Base-by-base conservation (phyloP, 2,329 filamentous ascomycete genomes). In the Aspergillus viridinutans region DNA sequence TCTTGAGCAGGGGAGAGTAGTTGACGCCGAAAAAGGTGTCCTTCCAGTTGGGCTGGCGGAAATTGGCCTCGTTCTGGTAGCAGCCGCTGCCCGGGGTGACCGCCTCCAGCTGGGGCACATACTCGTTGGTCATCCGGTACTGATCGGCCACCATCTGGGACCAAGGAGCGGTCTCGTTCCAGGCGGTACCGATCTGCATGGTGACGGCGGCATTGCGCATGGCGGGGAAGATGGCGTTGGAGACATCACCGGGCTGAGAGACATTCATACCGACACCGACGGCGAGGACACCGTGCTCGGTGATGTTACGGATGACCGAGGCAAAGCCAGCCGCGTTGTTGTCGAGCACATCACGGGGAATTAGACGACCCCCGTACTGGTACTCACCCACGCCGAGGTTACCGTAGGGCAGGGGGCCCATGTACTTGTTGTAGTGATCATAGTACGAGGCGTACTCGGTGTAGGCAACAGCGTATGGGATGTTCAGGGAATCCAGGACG, bases 41-140 rank as follows among this genome's bases (percentile, higher is more conserved):
- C 63, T 77, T 67, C 64, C 71, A 78, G 59, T 76, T 65, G 2
- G 70, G 71, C 63, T 79, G 73, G 43, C 69, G 69, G 62, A 73
- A 74, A 54, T 77, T 68, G n/a, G 65, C 74, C 59, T 79, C 77
- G 54, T 78, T 80, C 57, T 76, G 59, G 60, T 80, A 80, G 3
- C 65, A 66, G 2, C 74, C 73, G 12, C 69, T 69, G 43, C 70
- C 66, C 0, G 76, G 76, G 1, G 75, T 75, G 10, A 76, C 58
- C 9, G 66, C 70, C 53, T 74, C 71, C 3, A 80, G 60, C 49
- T 69, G 64, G 4, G 76, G 74, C 7, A 76, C 67, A 14, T 70
- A 69, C 1, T 73, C 65, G n/a, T 76, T 58, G 3, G 75, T 79
- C 59, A 79, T 76, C 53, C 66, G 62, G 23, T 66, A 48, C 58